Evolutionary conservation across 73 alveolate species (phyloP), one percentile per base, ranked within the genome.

Genomic region (Paramecium sexaurelia): DNA sequence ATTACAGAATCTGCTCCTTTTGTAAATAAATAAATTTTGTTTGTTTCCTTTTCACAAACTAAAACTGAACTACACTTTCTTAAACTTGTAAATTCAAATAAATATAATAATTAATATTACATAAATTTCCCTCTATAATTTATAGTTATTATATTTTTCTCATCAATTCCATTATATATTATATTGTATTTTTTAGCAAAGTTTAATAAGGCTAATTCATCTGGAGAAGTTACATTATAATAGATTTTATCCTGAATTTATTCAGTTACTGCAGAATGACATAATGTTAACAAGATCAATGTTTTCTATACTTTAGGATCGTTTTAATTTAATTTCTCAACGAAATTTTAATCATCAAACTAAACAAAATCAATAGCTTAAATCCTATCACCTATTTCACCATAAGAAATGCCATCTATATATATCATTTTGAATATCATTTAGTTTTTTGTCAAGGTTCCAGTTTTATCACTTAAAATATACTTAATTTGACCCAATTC

Each of bases 1-100:
- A 98, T 96, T 8, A 97, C 95, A 9, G 95, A 66, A 92, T 98
- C 99, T 19, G 99, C 99, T 51, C 99, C 99, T 95, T 98, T 98
- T 47, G 97, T 92, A 36, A 96, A 87, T 36, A 97, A 92, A 78
- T 87, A 91, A 19, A 97, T 95, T 85, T 95, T 85, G 20, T 93
- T 92, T 40, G 94, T 94, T 11, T 96, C 96, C 29, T 91, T 37
- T 20, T 96, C 85, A 22, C 71, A 56, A 0, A 95, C 98, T 32
- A 98, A 91, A 7, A 98, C 98, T 26, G 98, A 95, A 99, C 97
- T 97, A 56, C 99, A 92, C 94, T 96, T 97, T 92, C 99, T 97
- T 73, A 94, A 96, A 85, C 98, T 93, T 57, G 95, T 95, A 94
- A 97, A 98, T 84, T 98, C 99, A 51, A 98, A 93, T 11, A 93